Conservation (phyloP, 148 eudicot species). For the Camellia granthamiana region DNA sequence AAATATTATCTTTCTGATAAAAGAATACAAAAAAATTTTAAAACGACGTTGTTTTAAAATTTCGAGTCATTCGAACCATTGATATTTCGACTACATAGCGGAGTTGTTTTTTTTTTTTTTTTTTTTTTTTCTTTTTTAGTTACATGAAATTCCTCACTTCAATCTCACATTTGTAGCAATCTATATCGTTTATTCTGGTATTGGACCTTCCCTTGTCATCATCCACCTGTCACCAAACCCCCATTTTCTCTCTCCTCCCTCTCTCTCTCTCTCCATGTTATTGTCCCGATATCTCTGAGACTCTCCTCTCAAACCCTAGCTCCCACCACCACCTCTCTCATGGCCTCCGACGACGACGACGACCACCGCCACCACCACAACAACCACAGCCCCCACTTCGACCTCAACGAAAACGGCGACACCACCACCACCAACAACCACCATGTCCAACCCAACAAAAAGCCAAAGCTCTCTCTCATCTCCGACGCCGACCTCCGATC, state of each 20-base stretch:
- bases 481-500: conserved; percentile 39
- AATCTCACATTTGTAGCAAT: background rate
- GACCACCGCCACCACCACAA: background rate
- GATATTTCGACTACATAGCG: too few relatives aligned
- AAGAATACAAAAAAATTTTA: too few relatives aligned
- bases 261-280: background rate
- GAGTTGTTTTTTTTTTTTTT: background rate
- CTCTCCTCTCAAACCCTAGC: too few relatives aligned
- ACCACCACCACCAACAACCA: conserved; percentile 12
- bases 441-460: conserved; percentile 17
- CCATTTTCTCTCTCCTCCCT: background rate
- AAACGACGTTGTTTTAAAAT: too few relatives aligned
- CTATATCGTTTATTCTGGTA: background rate
- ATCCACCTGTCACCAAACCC: background rate
- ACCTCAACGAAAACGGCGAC: conserved; percentile 28
- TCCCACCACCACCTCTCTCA: too few relatives aligned
- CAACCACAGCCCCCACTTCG: background rate
- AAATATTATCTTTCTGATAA: too few relatives aligned
- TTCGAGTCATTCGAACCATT: too few relatives aligned
- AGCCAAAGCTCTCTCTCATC: conserved; percentile 29
- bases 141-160: background rate
- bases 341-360: conserved; percentile 4
- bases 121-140: background rate
- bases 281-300: background rate
- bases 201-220: background rate